These are phyloP conservation scores for Chlorella sp. DNA, from an alignment of 139 green algal species.

Conservation along the genomic window DNA sequence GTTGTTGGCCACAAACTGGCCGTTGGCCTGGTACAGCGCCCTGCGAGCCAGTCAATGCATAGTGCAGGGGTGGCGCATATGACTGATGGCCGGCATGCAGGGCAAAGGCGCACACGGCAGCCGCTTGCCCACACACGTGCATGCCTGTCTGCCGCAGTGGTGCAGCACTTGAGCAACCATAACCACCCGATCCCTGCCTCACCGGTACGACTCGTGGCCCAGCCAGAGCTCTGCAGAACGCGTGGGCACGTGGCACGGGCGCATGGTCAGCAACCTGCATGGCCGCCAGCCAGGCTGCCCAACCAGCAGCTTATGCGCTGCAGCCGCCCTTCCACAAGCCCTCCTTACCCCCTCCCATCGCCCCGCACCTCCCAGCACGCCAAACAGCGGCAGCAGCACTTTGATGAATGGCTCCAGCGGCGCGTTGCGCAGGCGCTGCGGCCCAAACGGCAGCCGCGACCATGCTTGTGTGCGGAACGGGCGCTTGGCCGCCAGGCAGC, in stretches of 20 bases:
- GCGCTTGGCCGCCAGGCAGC: neutral
- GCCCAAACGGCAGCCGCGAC: conserved; percentile 35
- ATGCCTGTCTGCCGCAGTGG: too few relatives aligned
- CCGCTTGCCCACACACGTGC: too few relatives aligned
- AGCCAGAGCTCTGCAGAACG: conserved; percentile 57
- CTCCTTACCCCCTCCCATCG: too few relatives aligned
- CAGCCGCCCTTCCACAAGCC: too few relatives aligned
- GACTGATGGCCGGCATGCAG: too few relatives aligned
- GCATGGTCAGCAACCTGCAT: too few relatives aligned
- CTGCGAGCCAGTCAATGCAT: conserved; percentile 5
- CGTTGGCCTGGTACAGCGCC: conserved; percentile 44
- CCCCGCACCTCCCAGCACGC: conserved; percentile 47
- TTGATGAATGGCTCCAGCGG: conserved; percentile 64
- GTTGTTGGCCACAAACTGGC: conserved; percentile 54
- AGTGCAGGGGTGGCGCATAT: too few relatives aligned
- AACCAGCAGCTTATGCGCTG: too few relatives aligned
- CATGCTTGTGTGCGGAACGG: conserved; percentile 48
- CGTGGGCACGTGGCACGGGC: too few relatives aligned
- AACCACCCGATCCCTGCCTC: neutral
- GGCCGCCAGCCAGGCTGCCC: too few relatives aligned
- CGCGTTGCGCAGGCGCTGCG: conserved; percentile 12
- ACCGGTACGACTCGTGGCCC: conserved; percentile 56
- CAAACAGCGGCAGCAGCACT: conserved; percentile 57
- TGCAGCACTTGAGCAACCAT: neutral
- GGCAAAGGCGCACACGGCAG: too few relatives aligned